Percentiles rank a stretch among this genome's conserved stretches.
Conservation (phyloP, 2,329 filamentous ascomycete species). For the Epicoccum sorghinum region DNA sequence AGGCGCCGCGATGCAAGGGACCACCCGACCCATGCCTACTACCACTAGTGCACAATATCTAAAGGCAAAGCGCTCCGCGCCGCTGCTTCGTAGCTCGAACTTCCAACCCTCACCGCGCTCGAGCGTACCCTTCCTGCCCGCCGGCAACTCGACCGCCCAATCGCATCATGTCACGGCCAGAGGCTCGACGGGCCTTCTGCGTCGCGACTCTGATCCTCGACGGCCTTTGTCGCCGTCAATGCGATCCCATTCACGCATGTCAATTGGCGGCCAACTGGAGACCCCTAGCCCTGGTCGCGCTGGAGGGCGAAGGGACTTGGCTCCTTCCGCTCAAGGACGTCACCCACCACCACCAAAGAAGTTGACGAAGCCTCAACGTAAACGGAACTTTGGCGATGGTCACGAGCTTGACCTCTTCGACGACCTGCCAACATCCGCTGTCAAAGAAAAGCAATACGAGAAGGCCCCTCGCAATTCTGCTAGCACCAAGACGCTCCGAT, state of each 20-base stretch:
- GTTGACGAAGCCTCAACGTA: conserved; percentile 41
- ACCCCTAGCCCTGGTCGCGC: conserved; percentile 58
- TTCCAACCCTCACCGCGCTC: conserved; percentile 65
- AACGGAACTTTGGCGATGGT: conserved; percentile 77
- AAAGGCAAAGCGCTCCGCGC: conserved; percentile 66
- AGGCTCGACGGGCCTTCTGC: conserved; percentile 71
- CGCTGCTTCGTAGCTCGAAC: conserved; percentile 57
- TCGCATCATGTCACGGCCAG: conserved; percentile 81
- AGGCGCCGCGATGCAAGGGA: conserved; percentile 71
- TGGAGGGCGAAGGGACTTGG: conserved; percentile 51
- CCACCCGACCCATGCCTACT: conserved; percentile 60
- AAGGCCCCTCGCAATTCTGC: conserved; percentile 77
- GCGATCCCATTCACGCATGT: conserved; percentile 56
- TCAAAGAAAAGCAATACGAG: conserved; percentile 79
- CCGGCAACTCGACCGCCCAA: conserved; percentile 73
- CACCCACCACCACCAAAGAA: conserved; percentile 62
- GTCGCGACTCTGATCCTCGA: conserved; percentile 78
- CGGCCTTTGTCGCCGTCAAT: conserved; percentile 54
- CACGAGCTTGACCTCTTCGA: conserved; percentile 93
- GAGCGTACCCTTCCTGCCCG: conserved; percentile 77
- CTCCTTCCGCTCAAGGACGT: conserved; percentile 57
- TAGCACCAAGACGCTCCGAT: conserved; percentile 66
- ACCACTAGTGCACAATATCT: conserved; percentile 62
- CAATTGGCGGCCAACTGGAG: conserved; percentile 55
- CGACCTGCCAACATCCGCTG: conserved; percentile 86